These are phyloP conservation scores for Ophiostoma sp. DNA, from an alignment of 2,329 filamentous ascomycete species.

Conservation along the genomic window DNA sequence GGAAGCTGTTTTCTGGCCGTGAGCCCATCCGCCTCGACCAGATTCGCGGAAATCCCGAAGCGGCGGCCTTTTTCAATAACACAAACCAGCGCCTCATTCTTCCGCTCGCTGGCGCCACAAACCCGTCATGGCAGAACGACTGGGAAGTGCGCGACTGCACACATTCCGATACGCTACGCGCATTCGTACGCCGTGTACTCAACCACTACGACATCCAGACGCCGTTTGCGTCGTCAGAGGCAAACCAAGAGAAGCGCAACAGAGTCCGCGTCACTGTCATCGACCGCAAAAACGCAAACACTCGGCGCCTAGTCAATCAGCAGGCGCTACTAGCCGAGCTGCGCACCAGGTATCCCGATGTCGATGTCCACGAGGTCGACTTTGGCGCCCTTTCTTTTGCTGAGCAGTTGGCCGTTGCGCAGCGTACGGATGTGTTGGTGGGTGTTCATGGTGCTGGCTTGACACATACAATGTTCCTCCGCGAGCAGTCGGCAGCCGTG, in stretches of 20 bases:
- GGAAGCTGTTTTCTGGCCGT: constrained; percentile 35
- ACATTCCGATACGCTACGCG: constrained; percentile 32
- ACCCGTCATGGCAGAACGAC: constrained; percentile 42
- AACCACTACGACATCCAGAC: constrained; percentile 29
- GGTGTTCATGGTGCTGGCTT: constrained; percentile 43
- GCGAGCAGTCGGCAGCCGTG: constrained; percentile 32
- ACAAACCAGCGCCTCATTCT: constrained; percentile 35
- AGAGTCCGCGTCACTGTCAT: constrained; percentile 35
- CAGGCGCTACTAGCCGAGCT: constrained; percentile 32
- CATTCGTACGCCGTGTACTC: constrained; percentile 35
- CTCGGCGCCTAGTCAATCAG: constrained; percentile 33
- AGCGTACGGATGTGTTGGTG: constrained; percentile 39
- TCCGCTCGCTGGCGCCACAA: constrained; percentile 39
- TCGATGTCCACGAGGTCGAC: constrained; percentile 36
- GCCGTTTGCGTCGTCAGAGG: background rate
- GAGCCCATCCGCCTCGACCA: constrained; percentile 33
- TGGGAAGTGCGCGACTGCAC: constrained; percentile 35
- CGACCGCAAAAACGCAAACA: constrained; percentile 31
- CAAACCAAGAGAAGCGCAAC: background rate
- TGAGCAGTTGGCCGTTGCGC: constrained; percentile 36
- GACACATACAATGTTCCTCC: constrained; percentile 41
- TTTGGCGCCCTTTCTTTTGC: constrained; percentile 36
- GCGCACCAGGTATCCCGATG: constrained; percentile 28
- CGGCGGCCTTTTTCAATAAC: constrained; percentile 16
- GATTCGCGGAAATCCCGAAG: constrained; percentile 18